Conservation (phyloP, 2,329 filamentous ascomycete species). For the Torrubiellomyces zombiae region DNA sequence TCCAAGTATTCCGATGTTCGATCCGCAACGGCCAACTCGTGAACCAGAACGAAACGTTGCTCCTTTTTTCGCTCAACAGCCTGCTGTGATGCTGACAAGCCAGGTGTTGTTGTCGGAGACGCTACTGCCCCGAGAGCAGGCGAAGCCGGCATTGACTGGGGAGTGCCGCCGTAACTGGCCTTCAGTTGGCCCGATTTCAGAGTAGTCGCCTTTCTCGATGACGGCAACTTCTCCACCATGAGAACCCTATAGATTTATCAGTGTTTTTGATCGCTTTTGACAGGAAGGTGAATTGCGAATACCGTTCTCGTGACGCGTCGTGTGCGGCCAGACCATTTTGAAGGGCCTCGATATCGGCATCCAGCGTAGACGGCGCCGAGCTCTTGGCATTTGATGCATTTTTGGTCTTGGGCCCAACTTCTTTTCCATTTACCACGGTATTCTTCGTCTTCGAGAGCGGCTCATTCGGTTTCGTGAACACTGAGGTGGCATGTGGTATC, state of each 20-base stretch:
- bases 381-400: conserved; percentile 14
- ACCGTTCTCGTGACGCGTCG: conserved; percentile 20
- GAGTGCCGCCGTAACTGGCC: conserved; percentile 20
- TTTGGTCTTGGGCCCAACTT: conserved; percentile 14
- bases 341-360: conserved; percentile 33
- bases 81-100: conserved; percentile 32
- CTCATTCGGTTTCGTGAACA: conserved; percentile 26
- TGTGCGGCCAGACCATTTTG: conserved; percentile 23
- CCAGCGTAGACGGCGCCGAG: conserved; percentile 22
- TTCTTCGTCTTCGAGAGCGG: conserved; percentile 6
- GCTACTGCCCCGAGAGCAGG: conserved; percentile 36
- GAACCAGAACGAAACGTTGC: conserved; percentile 36
- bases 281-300: no score
- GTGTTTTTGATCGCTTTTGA: no score
- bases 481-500: conserved; percentile 32
- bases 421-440: conserved; percentile 15
- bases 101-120: conserved; percentile 35
- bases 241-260: no score
- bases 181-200: no score
- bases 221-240: conserved; percentile 17
- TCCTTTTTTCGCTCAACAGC: conserved; percentile 36
- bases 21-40: conserved; percentile 41
- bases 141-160: conserved; percentile 31
- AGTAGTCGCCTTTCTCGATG: no score
- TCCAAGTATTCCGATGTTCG: conserved; percentile 31